phyloP scores from a whole-genome alignment of 2,329 filamentous ascomycete genomes.

The Sporothrix inflata region DNA sequence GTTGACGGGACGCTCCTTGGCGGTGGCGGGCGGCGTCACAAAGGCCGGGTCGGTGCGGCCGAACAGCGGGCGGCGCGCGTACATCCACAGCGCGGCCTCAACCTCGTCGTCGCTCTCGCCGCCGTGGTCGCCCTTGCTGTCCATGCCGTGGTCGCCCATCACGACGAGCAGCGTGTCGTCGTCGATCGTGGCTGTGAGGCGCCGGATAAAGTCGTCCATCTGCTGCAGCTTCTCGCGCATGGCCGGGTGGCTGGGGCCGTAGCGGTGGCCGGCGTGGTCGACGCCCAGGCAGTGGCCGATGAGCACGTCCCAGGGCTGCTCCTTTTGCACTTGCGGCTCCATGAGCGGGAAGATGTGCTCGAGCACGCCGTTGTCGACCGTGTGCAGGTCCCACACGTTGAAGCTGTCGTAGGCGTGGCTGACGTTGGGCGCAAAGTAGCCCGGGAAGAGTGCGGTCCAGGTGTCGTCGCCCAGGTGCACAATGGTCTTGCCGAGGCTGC shows the following conservation, averaged over 20 bases:
- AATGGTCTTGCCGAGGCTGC: slow-evolving; percentile 69
- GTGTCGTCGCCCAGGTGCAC: slow-evolving; percentile 98
- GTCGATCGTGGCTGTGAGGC: slow-evolving; percentile 73
- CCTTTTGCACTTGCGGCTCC: slow-evolving; percentile 54
- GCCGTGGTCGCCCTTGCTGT: slow-evolving; percentile 95
- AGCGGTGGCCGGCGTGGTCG: slow-evolving; percentile 94
- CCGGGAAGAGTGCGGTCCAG: slow-evolving; percentile 91
- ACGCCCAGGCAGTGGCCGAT: slow-evolving; percentile 94
- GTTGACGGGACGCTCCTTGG: slow-evolving; percentile 73
- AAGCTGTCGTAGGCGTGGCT: slow-evolving; percentile 94
- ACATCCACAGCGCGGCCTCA: slow-evolving; percentile 97
- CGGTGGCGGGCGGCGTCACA: slow-evolving; percentile 64
- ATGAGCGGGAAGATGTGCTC: slow-evolving; percentile 88
- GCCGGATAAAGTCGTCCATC: slow-evolving; percentile 81
- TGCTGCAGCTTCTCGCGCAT: slow-evolving; percentile 90
- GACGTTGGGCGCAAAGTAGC: slow-evolving; percentile 85
- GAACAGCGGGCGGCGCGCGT: slow-evolving; percentile 84
- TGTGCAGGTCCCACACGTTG: slow-evolving; percentile 97
- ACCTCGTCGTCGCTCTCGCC: slow-evolving; percentile 97
- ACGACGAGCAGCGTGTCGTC: slow-evolving; percentile 87
- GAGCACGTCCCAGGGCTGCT: slow-evolving; percentile 82
- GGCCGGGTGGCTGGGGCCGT: slow-evolving; percentile 87
- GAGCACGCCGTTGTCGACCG: slow-evolving; percentile 91
- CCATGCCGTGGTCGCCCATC: slow-evolving; percentile 99
- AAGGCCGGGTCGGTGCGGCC: slow-evolving; percentile 70